phyloP scores from a whole-genome alignment of 176 grass and related monocot genomes.

The Aechmea fasciata region DNA sequence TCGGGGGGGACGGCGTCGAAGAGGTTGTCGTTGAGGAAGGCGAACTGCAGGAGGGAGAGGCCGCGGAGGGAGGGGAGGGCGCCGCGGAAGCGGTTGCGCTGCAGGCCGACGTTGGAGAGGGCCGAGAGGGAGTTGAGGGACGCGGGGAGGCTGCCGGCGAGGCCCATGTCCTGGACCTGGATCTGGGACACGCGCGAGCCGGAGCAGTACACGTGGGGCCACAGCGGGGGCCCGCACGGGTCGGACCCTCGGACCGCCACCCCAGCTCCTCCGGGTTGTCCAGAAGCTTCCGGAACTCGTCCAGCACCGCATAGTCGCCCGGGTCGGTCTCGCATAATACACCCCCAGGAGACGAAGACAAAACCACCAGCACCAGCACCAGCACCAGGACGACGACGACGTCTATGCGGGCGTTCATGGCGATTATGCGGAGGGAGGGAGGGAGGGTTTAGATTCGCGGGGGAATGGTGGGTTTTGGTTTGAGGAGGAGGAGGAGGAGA shows the following conservation, averaged over 20 bases:
- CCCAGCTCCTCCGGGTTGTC: slow-evolving; percentile 37
- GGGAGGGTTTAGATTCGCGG: too few species aligned
- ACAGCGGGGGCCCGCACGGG: slow-evolving; percentile 35
- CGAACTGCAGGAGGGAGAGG: slow-evolving; percentile 35
- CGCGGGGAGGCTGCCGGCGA: slow-evolving; percentile 27
- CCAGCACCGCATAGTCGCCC: slow-evolving; percentile 44
- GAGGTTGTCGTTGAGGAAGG: slow-evolving; percentile 59
- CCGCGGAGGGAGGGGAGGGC: slow-evolving; percentile 49
- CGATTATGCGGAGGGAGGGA: too few species aligned
- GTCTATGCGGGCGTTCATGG: too few species aligned
- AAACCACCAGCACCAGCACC: too few species aligned
- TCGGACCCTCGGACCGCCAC: slow-evolving; percentile 39
- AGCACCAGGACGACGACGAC: too few species aligned
- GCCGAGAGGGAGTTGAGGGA: slow-evolving; percentile 30
- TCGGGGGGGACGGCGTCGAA: slow-evolving; percentile 51
- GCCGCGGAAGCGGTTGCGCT: slow-evolving; percentile 53
- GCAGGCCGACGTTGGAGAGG: slow-evolving; percentile 54
- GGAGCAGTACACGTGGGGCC: slow-evolving; percentile 66
- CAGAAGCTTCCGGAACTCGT: slow-evolving; percentile 31
- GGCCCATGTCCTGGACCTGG: slow-evolving; percentile 40
- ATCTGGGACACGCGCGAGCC: slow-evolving; percentile 65
- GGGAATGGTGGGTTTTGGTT: too few species aligned
- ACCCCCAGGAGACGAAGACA: neutral
- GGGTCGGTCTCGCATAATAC: slow-evolving; percentile 22
- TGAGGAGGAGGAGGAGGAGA: neutral